Base-by-base conservation (phyloP, 2,329 filamentous ascomycete species). In the Talaromyces sp. region DNA sequence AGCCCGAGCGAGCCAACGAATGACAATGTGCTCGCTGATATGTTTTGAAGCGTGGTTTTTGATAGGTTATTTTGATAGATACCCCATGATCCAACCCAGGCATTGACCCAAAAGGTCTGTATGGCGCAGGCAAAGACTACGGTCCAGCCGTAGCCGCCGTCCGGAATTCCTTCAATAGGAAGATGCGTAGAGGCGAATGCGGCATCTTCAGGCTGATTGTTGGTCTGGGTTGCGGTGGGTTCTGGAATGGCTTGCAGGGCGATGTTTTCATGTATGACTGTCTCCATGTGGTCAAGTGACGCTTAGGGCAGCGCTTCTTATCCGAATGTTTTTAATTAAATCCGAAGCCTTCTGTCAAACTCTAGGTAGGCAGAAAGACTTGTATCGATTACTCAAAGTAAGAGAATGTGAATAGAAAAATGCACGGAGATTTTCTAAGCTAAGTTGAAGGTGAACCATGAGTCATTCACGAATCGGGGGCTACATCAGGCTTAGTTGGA, bases 81-180 rank as follows among this genome's bases (percentile, higher is more conserved):
- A 11, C 47, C 60, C 47, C 47, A 63, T 43, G 60, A 63, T 51
- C 47, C 34, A 3, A 31, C 51, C 60, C 60, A 63, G 7, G 45
- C 60, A 8, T 63, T 63, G 15, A 53, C 34, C 60, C 13, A 43
- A 36, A 54, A 63, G 10, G 60, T 43, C 5, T 29, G 45, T 34
- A 63, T 54, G 29, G 36, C 51, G 34, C 60, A 63, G 34, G 47
- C 60, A n/a, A 54, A 34, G 47, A 63, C 34, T 15, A 63, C 31
- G 6, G 34, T 51, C 47, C 47, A 63, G 19, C 60, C 60, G 22
- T 54, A 54, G 47, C 60, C 47, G 8, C 60, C 47, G 19, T 63
- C 47, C 10, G 47, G 47, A 2, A 38, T 63, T 40, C 25, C 31
- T 27, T 63, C 60, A 19, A 54, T 34, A 3, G 31, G 53, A 2